phyloP scores from a whole-genome alignment of 495 filamentous ascomycete genomes.

The Opeltia flavorubescens region DNA sequence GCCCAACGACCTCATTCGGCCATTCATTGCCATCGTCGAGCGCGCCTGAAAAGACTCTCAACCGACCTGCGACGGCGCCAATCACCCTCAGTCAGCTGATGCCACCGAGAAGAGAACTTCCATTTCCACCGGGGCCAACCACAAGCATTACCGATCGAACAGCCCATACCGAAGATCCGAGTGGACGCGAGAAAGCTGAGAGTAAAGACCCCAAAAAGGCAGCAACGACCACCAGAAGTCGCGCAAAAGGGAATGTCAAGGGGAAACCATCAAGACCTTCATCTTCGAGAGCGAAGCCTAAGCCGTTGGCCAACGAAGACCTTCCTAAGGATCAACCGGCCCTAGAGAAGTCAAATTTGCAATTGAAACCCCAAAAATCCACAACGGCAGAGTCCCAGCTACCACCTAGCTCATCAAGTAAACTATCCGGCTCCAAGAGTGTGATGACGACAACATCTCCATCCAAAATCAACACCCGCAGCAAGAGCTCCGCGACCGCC shows the following conservation, averaged over 20 bases:
- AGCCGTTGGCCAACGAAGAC: no score
- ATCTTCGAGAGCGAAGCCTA: neutral
- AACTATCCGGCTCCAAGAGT: neutral
- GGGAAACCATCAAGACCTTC: neutral
- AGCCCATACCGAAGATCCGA: constrained; percentile 15
- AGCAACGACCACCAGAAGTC: neutral
- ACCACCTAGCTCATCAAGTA: neutral
- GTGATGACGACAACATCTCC: neutral
- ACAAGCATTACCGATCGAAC: no score
- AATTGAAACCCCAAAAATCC: no score
- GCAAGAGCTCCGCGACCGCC: neutral
- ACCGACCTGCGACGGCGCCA: constrained; percentile 1
- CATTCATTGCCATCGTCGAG: constrained; percentile 5
- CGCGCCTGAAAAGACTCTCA: constrained; percentile 1
- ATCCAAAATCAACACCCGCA: neutral
- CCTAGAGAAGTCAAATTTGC: no score
- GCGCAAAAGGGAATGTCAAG: neutral
- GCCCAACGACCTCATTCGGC: neutral
- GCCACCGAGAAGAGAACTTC: constrained; percentile 32
- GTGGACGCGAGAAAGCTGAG: constrained; percentile 11
- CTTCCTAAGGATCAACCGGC: no score
- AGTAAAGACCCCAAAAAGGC: neutral
- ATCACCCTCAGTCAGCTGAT: constrained; percentile 23
- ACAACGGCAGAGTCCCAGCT: no score
- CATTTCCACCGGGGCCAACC: no score